Base-by-base conservation (phyloP, 495 filamentous ascomycete genomes). In the Niebla homalea region DNA sequence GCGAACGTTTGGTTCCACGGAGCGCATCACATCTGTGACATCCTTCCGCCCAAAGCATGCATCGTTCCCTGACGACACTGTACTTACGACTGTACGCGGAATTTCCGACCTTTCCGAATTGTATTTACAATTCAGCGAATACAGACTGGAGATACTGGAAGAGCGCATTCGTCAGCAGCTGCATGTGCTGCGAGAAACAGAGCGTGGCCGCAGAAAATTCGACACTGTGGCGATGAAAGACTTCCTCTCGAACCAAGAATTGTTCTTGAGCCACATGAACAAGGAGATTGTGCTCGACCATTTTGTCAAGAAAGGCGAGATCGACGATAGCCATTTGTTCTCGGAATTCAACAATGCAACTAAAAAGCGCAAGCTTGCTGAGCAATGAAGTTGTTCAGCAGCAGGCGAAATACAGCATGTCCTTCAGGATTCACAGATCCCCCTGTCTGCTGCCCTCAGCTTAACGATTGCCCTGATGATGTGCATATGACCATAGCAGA, bases 11-110 rank as follows among this genome's bases (percentile, higher is more conserved):
- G 80, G 81, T 29, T 69, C 70, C 10, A 72, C 74, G 18, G 83
- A 85, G 61, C 77, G 81, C 37, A 83, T 85, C 64, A 82, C 77
- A 25, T 80, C 83, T 71, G 81, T 85, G 21, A 85, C 81, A 5
- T 84, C 81, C 7, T 85, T 85, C 65, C 73, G 83, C 6, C 79
- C 81, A 2, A 72, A 71, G 18, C 70, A 69, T 36, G 68, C 81
- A 2, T 65, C 60, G n/a, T 57, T 78, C 41, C 73, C 70, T 18
- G 83, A 87, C 53, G 81, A 84, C 52, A 79, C 79, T 5, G 76
- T 81, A 22, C 70, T 87, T 16, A 77, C 71, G 8, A 83, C 80
- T 0, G 79, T 85, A 21, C 75, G 81, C 14, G 71, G 74, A 1
- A 74, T 85, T 38, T 84, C 80, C 1, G 67, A 83, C 56, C 68